Percentiles rank a stretch among this genome's conserved stretches.
phyloP scores from a whole-genome alignment of 345 rosid species.

The Ailanthus altissimus region DNA sequence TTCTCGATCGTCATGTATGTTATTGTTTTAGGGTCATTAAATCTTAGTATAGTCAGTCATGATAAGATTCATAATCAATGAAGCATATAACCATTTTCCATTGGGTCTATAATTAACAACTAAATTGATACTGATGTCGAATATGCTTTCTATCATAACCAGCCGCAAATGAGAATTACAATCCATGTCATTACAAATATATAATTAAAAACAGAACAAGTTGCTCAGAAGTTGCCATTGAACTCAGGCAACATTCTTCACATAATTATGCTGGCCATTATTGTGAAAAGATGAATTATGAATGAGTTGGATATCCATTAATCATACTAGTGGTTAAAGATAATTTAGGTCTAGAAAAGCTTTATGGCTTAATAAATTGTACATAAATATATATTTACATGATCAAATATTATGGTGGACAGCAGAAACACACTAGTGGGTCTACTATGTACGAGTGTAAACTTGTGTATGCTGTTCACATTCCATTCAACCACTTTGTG shows the following conservation, averaged over 20 bases:
- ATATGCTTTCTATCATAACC: background rate
- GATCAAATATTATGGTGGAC: slow-evolving; percentile 36
- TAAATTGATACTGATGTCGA: background rate
- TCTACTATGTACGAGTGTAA: slow-evolving; percentile 1
- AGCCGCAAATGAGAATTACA: background rate
- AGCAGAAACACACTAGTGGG: slow-evolving; percentile 35
- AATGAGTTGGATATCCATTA: slow-evolving; percentile 20
- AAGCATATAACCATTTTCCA: background rate
- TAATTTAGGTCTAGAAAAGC: background rate
- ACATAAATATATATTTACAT: background rate
- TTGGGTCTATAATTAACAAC: background rate
- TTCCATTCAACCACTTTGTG: slow-evolving; percentile 18
- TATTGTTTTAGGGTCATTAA: background rate
- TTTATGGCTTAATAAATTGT: background rate
- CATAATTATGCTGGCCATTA: background rate
- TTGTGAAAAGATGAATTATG: background rate
- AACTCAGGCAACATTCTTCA: background rate
- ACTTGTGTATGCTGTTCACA: background rate
- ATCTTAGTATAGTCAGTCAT: background rate
- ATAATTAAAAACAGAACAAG: background rate
- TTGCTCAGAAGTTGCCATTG: background rate
- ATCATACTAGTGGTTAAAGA: background rate
- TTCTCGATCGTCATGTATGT: background rate
- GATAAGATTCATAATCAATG: slow-evolving; percentile 1
- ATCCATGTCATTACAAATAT: background rate